Evolutionary conservation across 768 basidiomycete species (phyloP), one percentile per base, ranked within the genome.

Genomic region (Coprinellus micaceus): DNA sequence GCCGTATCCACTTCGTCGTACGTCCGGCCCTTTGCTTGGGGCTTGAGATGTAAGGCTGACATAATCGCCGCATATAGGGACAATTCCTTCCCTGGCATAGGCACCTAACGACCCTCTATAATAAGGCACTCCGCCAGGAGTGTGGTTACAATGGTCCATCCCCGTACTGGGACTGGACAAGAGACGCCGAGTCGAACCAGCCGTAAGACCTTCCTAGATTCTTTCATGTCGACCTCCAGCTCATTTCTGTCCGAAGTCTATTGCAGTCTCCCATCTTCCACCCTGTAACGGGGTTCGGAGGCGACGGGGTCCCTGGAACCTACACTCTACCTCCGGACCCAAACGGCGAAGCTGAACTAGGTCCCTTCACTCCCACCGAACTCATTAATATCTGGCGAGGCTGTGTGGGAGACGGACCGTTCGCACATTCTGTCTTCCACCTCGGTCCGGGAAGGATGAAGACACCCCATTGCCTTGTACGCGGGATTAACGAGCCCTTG

Each of bases 41-140:
- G 37, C 30, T 15, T 37, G 21, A 41, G 26, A 39, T 21, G 2
- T n/a, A n/a, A n/a, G n/a, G n/a, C 25, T 21, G 53, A 28, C 28
- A 25, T 2, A 13, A 12, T 15, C n/a, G 19, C 30, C n/a, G n/a
- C n/a, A n/a, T n/a, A n/a, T 24, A 67, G 64, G 65, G 67, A 3
- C 63, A 69, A 29, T 69, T 69, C 52, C 56, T 65, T 11, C 62
- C 67, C 6, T 69, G 66, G 66, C 67, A 69, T 39, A 54, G 66
- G 5, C 63, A 61, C 48, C 60, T 60, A 37, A 57, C 55, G 2
- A 61, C 60, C 17, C 44, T 63, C 7, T 69, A 67, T 41, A 64
- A 67, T 28, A 57, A 61, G 41, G 59, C 61, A 1, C 54, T 69
- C 17, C 52, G 66, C 17, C 56, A 63, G 9, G 65, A 67, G 45